A percentile compares a stretch with the other conserved stretches of the same genome.
Conservation (phyloP, 2,329 filamentous ascomycete genomes). For the Harringtonia lauricola region DNA sequence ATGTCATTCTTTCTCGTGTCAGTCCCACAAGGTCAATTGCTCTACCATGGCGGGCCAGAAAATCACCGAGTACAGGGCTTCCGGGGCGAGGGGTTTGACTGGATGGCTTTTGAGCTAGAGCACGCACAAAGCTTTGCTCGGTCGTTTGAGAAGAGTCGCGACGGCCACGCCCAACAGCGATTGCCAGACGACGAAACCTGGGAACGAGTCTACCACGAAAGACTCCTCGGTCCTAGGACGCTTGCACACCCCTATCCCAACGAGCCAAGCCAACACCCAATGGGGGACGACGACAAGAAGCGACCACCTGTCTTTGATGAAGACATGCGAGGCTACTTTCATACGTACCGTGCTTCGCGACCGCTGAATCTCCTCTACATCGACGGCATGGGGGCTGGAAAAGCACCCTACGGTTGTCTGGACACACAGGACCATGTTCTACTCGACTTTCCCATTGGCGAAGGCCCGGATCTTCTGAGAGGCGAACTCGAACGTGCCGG, state of each 20-base stretch:
- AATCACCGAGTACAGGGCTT: constrained; percentile 32
- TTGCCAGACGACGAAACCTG: no score
- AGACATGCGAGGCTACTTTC: constrained; percentile 43
- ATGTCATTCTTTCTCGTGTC: constrained; percentile 59
- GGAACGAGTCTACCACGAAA: no score
- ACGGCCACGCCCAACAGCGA: no score
- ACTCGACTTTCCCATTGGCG: constrained; percentile 6
- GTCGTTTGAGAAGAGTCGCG: neutral
- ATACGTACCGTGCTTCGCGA: constrained; percentile 50
- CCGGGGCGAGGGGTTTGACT: constrained; percentile 35
- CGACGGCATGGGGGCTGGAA: constrained; percentile 60
- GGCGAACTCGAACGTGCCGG: neutral
- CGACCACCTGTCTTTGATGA: no score
- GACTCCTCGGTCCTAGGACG: no score
- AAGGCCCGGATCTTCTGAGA: neutral
- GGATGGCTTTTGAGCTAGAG: constrained; percentile 69
- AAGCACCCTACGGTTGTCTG: constrained; percentile 52
- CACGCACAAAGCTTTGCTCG: constrained; percentile 57
- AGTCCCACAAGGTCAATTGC: constrained; percentile 50
- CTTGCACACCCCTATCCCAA: neutral
- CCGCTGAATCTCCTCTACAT: constrained; percentile 53
- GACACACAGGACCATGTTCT: constrained; percentile 57
- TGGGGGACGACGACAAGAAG: neutral
- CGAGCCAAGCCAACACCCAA: neutral
- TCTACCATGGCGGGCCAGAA: constrained; percentile 53